Percentiles rank a stretch among this genome's conserved stretches.
phyloP scores from a whole-genome alignment of 2,329 filamentous ascomycete species.

The Lizonia empirigonia region DNA sequence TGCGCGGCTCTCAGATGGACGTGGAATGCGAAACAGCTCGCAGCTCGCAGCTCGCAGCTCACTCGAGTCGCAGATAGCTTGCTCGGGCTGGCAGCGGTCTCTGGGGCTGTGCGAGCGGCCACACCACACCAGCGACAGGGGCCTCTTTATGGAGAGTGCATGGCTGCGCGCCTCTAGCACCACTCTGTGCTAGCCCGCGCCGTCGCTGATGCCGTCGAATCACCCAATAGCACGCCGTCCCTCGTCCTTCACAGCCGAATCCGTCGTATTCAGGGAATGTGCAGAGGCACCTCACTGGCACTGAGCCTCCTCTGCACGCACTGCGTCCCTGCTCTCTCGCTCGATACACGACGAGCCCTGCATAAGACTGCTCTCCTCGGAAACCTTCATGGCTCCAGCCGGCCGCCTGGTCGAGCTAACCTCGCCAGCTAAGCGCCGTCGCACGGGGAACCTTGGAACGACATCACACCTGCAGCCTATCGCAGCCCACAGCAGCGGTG shows the following conservation, averaged over 20 bases:
- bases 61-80: conserved; percentile 9
- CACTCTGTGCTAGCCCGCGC: conserved; percentile 25
- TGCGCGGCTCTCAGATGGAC: conserved; percentile 17
- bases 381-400: conserved; percentile 1
- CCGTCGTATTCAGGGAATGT: conserved; percentile 2
- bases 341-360: conserved; percentile 15
- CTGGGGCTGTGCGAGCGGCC: conserved; percentile 29
- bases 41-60: conserved; percentile 12
- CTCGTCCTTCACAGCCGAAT: conserved; percentile 7
- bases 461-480: conserved; percentile 32
- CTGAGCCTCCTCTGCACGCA: not conserved
- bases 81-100: conserved; percentile 15
- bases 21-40: conserved; percentile 14
- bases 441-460: conserved; percentile 32
- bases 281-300: conserved; percentile 3
- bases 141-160: conserved; percentile 29
- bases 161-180: conserved; percentile 33
- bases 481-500: conserved; percentile 23
- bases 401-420: conserved; percentile 14
- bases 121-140: conserved; percentile 27
- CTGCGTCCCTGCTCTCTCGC: conserved; percentile 1
- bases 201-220: conserved; percentile 18
- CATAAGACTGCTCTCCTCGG: not conserved
- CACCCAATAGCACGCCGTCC: conserved; percentile 16
- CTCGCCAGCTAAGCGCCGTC: conserved; percentile 29